Percentiles rank a stretch among this genome's conserved stretches.
Conservation (phyloP, 768 basidiomycete species). For the Mycena galopus region DNA sequence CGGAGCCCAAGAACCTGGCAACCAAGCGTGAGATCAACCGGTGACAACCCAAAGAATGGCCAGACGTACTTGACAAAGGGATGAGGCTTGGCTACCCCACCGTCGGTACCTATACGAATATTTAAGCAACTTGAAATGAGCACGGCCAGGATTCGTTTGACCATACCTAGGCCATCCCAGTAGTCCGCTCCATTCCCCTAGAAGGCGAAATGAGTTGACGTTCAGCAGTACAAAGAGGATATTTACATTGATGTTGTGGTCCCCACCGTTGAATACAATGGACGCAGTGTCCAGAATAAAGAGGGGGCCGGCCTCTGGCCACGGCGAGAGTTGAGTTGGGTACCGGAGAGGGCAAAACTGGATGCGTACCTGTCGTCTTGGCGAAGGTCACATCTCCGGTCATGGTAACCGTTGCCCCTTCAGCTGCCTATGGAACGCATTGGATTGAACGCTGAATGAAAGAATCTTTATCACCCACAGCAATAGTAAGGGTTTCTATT, state of each 20-base stretch:
- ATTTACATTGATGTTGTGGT: slow-evolving; percentile 27
- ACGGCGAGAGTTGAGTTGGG: neutral
- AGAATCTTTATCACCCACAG: neutral
- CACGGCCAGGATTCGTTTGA: neutral
- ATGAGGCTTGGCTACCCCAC: slow-evolving; percentile 37
- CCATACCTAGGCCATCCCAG: slow-evolving; percentile 33
- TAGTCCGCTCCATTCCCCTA: slow-evolving; percentile 33
- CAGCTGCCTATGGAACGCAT: slow-evolving; percentile 47
- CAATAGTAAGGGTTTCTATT: slow-evolving; percentile 22
- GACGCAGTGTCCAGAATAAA: slow-evolving; percentile 29
- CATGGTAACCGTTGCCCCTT: slow-evolving; percentile 40
- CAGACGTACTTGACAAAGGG: slow-evolving; percentile 33
- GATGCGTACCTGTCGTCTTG: slow-evolving; percentile 26
- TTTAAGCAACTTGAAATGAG: neutral
- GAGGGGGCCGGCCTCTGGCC: slow-evolving; percentile 30
- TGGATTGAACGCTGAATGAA: too few species aligned
- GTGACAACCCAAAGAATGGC: too few species aligned
- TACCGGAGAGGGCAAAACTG: neutral
- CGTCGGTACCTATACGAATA: slow-evolving; percentile 24
- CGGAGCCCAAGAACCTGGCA: slow-evolving; percentile 31
- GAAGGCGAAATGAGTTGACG: neutral
- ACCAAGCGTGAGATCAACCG: neutral
- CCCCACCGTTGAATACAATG: slow-evolving; percentile 33
- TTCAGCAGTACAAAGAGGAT: neutral
- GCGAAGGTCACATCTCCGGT: slow-evolving; percentile 33